phyloP scores from a whole-genome alignment of 192 early-diverging fungal genomes.

The Coemansia sp. region DNA sequence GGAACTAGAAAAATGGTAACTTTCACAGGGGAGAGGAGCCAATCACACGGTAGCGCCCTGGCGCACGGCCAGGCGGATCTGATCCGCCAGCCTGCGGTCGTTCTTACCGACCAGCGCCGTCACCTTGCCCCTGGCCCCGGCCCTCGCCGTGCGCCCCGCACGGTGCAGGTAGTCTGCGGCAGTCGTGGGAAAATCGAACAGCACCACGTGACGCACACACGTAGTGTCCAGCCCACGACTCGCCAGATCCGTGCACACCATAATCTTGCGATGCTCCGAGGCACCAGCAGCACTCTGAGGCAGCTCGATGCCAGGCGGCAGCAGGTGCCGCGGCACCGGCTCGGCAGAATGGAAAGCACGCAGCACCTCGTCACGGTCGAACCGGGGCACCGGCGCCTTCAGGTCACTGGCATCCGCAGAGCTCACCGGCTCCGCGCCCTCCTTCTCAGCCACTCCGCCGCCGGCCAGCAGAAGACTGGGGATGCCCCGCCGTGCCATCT shows the following conservation, averaged over 20 bases:
- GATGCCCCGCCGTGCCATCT: slow-evolving; percentile 55
- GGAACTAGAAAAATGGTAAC: no score
- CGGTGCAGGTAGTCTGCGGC: slow-evolving; percentile 93
- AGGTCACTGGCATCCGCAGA: slow-evolving; percentile 22
- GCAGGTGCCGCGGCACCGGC: slow-evolving; percentile 32
- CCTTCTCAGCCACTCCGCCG: slow-evolving; percentile 3
- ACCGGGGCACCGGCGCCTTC: slow-evolving; percentile 26
- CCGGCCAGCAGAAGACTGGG: slow-evolving; percentile 50
- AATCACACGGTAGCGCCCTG: no score
- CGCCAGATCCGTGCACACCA: slow-evolving; percentile 89
- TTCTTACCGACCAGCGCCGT: slow-evolving; percentile 76
- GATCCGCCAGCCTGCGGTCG: slow-evolving; percentile 56
- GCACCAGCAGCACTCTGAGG: no score
- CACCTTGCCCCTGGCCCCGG: slow-evolving; percentile 73
- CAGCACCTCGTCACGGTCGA: slow-evolving; percentile 38
- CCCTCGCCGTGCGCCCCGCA: slow-evolving; percentile 85
- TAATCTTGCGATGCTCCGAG: slow-evolving; percentile 53
- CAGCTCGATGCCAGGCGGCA: slow-evolving; percentile 4
- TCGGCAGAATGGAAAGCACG: slow-evolving; percentile 18
- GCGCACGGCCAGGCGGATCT: slow-evolving; percentile 47
- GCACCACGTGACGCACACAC: slow-evolving; percentile 80
- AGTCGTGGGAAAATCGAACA: slow-evolving; percentile 89
- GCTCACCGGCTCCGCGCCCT: slow-evolving; percentile 13
- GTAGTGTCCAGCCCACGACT: slow-evolving; percentile 88
- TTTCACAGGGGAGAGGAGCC: no score